Conservation (phyloP, 2,329 filamentous ascomycete species). For the Penicillium sp. region DNA sequence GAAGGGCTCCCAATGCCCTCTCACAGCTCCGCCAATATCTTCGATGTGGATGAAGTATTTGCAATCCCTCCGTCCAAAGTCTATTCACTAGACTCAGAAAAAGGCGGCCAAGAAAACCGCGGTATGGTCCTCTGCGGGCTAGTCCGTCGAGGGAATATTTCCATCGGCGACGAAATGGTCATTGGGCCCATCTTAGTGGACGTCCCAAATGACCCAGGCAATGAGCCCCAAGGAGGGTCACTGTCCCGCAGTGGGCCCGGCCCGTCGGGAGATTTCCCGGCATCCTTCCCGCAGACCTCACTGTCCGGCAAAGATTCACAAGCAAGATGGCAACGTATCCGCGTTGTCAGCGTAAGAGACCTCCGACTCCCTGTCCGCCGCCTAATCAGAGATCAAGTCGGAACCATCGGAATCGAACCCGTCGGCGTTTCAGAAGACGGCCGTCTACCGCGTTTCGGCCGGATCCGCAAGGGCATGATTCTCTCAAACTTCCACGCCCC, state of each 20-base stretch:
- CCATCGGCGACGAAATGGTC: slow-evolving; percentile 66
- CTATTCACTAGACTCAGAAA: slow-evolving; percentile 34
- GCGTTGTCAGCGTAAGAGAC: slow-evolving; percentile 77
- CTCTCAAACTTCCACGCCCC: slow-evolving; percentile 53
- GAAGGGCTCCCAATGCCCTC: slow-evolving; percentile 7
- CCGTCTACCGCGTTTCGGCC: slow-evolving; percentile 24
- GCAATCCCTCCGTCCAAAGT: slow-evolving; percentile 59
- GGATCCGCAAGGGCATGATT: slow-evolving; percentile 71
- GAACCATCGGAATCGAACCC: slow-evolving; percentile 67
- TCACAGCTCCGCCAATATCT: slow-evolving; percentile 57
- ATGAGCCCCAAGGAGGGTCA: slow-evolving; percentile 17
- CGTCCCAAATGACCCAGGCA: slow-evolving; percentile 46
- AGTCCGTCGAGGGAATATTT: slow-evolving; percentile 67
- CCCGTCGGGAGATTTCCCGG: slow-evolving; percentile 28
- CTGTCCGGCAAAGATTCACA: slow-evolving; percentile 42
- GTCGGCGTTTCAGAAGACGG: slow-evolving; percentile 18
- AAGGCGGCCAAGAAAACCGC: slow-evolving; percentile 39
- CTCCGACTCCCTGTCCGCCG: slow-evolving; percentile 71
- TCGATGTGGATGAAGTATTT: slow-evolving; percentile 87
- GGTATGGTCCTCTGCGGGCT: slow-evolving; percentile 77
- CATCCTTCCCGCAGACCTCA: slow-evolving; percentile 24
- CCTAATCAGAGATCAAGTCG: slow-evolving; percentile 72
- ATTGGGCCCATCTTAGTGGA: slow-evolving; percentile 62
- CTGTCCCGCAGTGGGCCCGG: slow-evolving; percentile 26
- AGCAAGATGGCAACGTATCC: slow-evolving; percentile 71